Evolutionary conservation across 495 filamentous ascomycete species (phyloP), one percentile per base, ranked within the genome.

Genomic region (Durotheca rogersii): DNA sequence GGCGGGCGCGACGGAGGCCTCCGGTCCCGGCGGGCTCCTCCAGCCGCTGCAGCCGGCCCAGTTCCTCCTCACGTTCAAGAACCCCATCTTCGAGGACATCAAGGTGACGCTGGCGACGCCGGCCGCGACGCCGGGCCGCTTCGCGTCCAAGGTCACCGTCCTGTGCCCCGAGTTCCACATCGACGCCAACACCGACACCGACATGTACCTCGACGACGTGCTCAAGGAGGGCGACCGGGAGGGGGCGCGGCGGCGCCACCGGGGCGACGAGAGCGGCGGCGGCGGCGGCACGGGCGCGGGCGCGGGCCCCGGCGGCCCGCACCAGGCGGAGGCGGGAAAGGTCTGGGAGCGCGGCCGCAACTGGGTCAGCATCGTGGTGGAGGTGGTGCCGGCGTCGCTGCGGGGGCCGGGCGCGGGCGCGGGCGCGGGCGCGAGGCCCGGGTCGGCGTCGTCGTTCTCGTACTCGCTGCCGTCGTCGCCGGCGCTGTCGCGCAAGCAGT

Each of bases 341-440:
- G 83, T 98, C 18, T 98, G 89, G 89, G 89, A 96, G 49, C 80
- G 84, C 49, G 91, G 91, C 0, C 76, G 92, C n/a, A 98, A 96
- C 64, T 96, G 90, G 89, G 91, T 90, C 1, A 88, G 80, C 36
- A 85, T 98, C 5, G 87, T 96, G 5, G 72, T 98, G 11, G 93
- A 98, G 66, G 86, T 98, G 7, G 79, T 95, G 4, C 89, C 90
- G 4, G 86, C 87, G 0, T 68, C 67, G 16, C 51, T 83, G 29
- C 61, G 65, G 23, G 44, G 64, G n/a, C 70, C 63, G 17, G 47
- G 49, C 6, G 58, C 57, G 37, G 64, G 48, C 46, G 54, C 20
- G 32, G 67, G 50, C 31, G 56, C 53, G 25, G 67, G 67, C 38
- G 27, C 38, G 35, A 45, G n/a, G n/a, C n/a, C n/a, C n/a, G n/a